Percentiles rank a stretch among this genome's conserved stretches.
phyloP scores from a whole-genome alignment of 352 stramenopile species.

The Globisporangium cylindrosporum region DNA sequence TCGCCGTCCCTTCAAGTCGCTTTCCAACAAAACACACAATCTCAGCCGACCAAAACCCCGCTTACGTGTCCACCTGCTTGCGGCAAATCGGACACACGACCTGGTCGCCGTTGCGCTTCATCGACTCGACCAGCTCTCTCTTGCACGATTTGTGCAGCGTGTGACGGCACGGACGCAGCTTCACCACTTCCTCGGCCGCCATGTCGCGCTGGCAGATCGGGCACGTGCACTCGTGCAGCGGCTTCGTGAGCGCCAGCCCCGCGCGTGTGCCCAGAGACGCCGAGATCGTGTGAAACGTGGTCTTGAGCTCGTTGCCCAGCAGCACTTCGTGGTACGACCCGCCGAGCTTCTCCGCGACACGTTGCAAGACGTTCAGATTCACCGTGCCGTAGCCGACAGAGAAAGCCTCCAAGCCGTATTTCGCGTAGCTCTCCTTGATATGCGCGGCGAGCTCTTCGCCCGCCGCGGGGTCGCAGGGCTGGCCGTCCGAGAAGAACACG shows the following conservation, averaged over 20 bases:
- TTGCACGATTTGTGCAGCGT: slow-evolving; percentile 39
- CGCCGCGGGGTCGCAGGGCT: slow-evolving; percentile 39
- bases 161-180: slow-evolving; percentile 41
- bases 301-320: slow-evolving; percentile 62
- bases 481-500: slow-evolving; percentile 79
- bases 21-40: neutral
- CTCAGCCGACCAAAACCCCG: neutral
- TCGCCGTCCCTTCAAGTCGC: neutral
- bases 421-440: slow-evolving; percentile 51
- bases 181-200: slow-evolving; percentile 40
- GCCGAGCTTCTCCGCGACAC: slow-evolving; percentile 49
- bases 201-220: slow-evolving; percentile 66
- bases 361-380: slow-evolving; percentile 60
- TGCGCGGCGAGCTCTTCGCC: slow-evolving; percentile 55
- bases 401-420: slow-evolving; percentile 59
- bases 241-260: slow-evolving; percentile 57
- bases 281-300: slow-evolving; percentile 75
- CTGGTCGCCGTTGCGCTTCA: slow-evolving; percentile 7
- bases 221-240: slow-evolving; percentile 46
- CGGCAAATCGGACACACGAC: slow-evolving; percentile 16
- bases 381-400: slow-evolving; percentile 68
- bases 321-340: slow-evolving; percentile 63
- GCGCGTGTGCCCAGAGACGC: slow-evolving; percentile 59
- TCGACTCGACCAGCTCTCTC: slow-evolving; percentile 29
- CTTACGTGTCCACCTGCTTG: slow-evolving; percentile 4